phyloP scores from a whole-genome alignment of 768 basidiomycete species.

The Lactifluus piperatus region DNA sequence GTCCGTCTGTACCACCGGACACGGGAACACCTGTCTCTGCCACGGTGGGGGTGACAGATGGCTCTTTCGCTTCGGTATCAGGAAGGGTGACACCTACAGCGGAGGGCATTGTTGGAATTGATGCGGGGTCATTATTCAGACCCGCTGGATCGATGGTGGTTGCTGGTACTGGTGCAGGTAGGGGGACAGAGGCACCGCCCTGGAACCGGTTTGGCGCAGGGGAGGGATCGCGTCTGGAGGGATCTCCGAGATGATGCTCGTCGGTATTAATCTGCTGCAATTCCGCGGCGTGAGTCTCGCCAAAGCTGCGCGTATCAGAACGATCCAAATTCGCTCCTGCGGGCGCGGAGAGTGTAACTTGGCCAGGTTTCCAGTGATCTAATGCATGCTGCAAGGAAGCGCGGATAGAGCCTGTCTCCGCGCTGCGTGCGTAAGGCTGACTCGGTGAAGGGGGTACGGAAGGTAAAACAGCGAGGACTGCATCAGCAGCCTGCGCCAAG shows the following conservation, averaged over 20 bases:
- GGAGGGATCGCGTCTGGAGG: not conserved
- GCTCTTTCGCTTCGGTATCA: conserved; percentile 25
- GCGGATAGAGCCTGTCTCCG: conserved; percentile 58
- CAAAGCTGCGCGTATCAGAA: conserved; percentile 75
- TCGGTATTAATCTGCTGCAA: conserved; percentile 45
- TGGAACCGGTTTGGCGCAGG: not conserved
- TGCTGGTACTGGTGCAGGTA: conserved; percentile 8
- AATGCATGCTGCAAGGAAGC: conserved; percentile 71
- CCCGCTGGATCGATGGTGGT: conserved; percentile 23
- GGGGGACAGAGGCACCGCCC: not conserved
- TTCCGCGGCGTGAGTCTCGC: conserved; percentile 74
- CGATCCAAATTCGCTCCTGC: conserved; percentile 46
- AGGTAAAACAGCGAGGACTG: conserved; percentile 56
- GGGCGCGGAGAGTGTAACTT: conserved; percentile 37
- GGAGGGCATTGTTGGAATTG: conserved; percentile 20
- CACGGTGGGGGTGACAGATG: conserved; percentile 47
- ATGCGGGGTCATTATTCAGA: conserved; percentile 26
- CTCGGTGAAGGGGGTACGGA: conserved; percentile 50
- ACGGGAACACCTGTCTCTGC: conserved; percentile 73
- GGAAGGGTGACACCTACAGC: conserved; percentile 25
- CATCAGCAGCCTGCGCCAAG: conserved; percentile 59
- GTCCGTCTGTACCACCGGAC: conserved; percentile 47
- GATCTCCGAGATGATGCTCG: conserved; percentile 23
- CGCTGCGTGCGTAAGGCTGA: conserved; percentile 51
- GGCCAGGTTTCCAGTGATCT: conserved; percentile 68